Base-by-base conservation (phyloP, 1,139 yeast species). In the Kodamaea sp. region DNA sequence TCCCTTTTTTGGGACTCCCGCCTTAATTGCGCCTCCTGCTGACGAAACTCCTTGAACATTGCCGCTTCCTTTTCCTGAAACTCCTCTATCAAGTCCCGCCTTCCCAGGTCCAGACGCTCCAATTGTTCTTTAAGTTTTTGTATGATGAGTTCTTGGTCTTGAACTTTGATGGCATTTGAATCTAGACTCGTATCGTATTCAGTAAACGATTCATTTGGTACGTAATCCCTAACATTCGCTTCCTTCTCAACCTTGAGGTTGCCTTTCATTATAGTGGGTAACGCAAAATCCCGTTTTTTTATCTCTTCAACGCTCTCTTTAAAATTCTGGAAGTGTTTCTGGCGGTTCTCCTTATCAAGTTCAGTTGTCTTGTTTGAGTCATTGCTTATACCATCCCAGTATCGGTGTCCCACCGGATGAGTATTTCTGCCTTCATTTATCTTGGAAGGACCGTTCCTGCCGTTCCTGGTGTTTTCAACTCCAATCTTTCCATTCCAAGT, bases 251-350 rank as follows among this genome's bases (percentile, higher is more conserved):
- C 22, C n/a, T 21, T 10, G 9, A 21, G 22, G n/a, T 21, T 10
- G n/a, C n/a, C n/a, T 21, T 3, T 11, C n/a, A 21, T 21, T 21
- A 21, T 21, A 21, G 21, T 7, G 6, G 48, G 48, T 11, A 48
- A 34, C 8, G 40, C 44, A 32, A 37, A 49, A 12, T 44, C 38
- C 11, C 37, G 36, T 19, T 30, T 36, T 10, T 41, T 44, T 28
- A 47, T 46, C 29, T 44, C 43, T 13, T 36, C 36, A 20, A 51
- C 48, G n/a, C 35, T 39, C 14, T 42, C 42, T 22, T 37, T 39
- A 26, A 49, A 39, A 28, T 32, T 43, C 14, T 24, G 16, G 13
- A 37, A 30, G 21, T 26, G 23, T 22, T 34, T 42, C 36, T 42
- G 41, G 15, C 37, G 28, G 26, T 40, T 32, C 22, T 37, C 43